A percentile compares a stretch with the other conserved stretches of the same genome.
Evolutionary conservation across 2,329 filamentous ascomycete species (phyloP).

Genomic region (Pseudogymnoascus sp.): DNA sequence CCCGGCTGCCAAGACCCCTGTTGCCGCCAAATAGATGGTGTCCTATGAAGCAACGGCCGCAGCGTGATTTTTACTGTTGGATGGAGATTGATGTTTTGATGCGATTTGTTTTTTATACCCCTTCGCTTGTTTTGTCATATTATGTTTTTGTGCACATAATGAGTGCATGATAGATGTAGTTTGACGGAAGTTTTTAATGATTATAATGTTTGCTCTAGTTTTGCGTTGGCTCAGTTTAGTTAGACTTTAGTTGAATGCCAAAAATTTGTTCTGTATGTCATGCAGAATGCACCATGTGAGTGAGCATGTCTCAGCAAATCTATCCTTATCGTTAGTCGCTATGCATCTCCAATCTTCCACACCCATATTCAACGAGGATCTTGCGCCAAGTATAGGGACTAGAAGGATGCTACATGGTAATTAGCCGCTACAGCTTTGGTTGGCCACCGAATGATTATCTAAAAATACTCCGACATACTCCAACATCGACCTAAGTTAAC

Average conservation of each 20-base stretch:
- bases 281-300: neutral
- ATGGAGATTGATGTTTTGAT: slow-evolving; percentile 7
- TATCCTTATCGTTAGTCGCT: neutral
- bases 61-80: neutral
- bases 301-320: neutral
- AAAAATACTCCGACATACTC: neutral
- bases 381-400: neutral
- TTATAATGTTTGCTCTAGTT: slow-evolving; percentile 4
- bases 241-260: slow-evolving; percentile 3
- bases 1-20: neutral
- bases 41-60: slow-evolving; percentile 1
- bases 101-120: slow-evolving; percentile 5
- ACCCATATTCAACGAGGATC: neutral
- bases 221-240: slow-evolving; percentile 4
- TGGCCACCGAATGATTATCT: neutral
- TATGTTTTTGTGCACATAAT: slow-evolving; percentile 7
- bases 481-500: neutral
- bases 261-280: neutral
- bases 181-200: slow-evolving; percentile 7
- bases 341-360: neutral
- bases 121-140: slow-evolving; percentile 7
- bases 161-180: slow-evolving; percentile 1
- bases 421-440: neutral
- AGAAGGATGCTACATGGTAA: neutral
- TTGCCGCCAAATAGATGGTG: neutral